A percentile compares a stretch with the other conserved stretches of the same genome.
Conservation (phyloP, 495 filamentous ascomycete genomes). For the Penicillium flavigenum region DNA sequence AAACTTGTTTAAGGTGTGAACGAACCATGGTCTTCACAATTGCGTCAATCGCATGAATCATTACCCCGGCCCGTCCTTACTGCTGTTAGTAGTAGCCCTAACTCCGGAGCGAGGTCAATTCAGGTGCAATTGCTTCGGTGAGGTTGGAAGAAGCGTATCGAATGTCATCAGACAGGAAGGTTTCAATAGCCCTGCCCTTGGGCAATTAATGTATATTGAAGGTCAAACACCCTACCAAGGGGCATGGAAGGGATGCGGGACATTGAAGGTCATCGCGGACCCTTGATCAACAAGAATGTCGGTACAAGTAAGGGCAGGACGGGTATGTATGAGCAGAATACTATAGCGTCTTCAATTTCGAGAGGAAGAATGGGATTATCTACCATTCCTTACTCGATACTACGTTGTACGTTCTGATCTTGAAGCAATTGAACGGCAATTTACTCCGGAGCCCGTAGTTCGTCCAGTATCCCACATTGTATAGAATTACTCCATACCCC, state of each 20-base stretch:
- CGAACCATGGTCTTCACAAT: background rate
- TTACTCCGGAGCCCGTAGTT: too few relatives aligned
- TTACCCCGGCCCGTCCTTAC: background rate
- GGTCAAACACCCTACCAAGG: slow-evolving; percentile 25
- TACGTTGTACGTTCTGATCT: slow-evolving; percentile 20
- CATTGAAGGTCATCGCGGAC: slow-evolving; percentile 30
- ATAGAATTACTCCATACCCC: background rate
- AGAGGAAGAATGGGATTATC: slow-evolving; percentile 2
- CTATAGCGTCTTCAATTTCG: background rate
- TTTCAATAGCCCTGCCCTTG: slow-evolving; percentile 15
- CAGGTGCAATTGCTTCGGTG: background rate
- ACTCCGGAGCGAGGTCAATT: background rate
- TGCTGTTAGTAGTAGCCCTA: background rate
- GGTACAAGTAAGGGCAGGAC: slow-evolving; percentile 32
- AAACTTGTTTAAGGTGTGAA: background rate
- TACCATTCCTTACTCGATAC: slow-evolving; percentile 29
- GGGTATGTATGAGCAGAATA: slow-evolving; percentile 21
- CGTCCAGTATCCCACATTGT: background rate
- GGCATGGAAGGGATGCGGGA: slow-evolving; percentile 32
- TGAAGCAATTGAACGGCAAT: background rate
- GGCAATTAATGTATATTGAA: slow-evolving; percentile 19
- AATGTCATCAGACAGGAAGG: background rate
- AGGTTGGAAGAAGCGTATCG: background rate
- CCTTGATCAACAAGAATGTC: slow-evolving; percentile 31
- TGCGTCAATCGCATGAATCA: background rate